Evolutionary conservation across 2,329 filamentous ascomycete genomes (phyloP).

Genomic region (Lachnellula subtilissima): DNA sequence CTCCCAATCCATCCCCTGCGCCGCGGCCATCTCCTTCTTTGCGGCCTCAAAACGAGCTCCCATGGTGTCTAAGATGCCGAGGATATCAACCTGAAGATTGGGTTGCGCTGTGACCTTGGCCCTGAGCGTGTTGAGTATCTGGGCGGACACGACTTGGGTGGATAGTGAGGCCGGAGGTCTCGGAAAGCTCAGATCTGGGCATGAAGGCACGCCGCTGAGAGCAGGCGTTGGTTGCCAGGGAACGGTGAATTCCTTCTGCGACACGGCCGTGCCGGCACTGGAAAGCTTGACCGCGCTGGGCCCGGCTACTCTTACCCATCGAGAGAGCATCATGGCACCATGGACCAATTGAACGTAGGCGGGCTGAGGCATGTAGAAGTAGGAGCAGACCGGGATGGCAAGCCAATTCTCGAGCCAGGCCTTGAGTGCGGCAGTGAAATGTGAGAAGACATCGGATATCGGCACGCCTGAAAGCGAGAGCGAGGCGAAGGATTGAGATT

Average conservation of each 20-base stretch:
- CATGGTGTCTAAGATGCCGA: conserved; percentile 39
- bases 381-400: conserved; percentile 38
- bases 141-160: background rate
- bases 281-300: background rate
- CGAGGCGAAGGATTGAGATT: conserved; percentile 40
- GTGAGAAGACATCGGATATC: conserved; percentile 45
- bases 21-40: conserved; percentile 34
- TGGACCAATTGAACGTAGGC: conserved; percentile 45
- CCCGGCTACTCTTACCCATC: conserved; percentile 43
- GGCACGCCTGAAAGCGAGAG: conserved; percentile 38
- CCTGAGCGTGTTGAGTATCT: conserved; percentile 7
- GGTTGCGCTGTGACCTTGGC: conserved; percentile 32
- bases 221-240: background rate
- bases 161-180: background rate
- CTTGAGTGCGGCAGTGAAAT: conserved; percentile 43
- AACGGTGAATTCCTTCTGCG: background rate
- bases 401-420: conserved; percentile 48
- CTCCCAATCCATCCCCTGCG: conserved; percentile 30
- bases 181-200: background rate
- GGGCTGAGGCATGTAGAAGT: conserved; percentile 43
- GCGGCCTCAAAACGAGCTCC: conserved; percentile 41
- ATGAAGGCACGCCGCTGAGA: conserved; percentile 1
- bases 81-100: conserved; percentile 42
- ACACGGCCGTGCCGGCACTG: conserved; percentile 1
- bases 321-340: conserved; percentile 45